These are phyloP conservation scores for Stenogyne calaminthoides DNA, from an alignment of 305 asterid species.

Conservation along the genomic window DNA sequence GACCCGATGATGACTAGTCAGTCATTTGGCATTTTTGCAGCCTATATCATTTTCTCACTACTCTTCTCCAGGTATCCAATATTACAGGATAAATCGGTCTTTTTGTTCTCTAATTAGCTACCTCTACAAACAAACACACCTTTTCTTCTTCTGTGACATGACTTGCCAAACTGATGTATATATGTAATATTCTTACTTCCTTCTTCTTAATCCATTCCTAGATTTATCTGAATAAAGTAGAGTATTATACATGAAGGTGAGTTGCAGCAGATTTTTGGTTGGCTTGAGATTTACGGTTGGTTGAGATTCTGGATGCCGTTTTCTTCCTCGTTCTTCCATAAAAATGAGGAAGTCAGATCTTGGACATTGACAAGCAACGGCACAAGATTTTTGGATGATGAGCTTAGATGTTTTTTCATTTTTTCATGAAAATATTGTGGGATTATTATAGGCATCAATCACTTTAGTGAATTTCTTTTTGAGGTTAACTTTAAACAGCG, in stretches of 20 bases:
- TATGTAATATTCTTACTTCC: slow-evolving; percentile 38
- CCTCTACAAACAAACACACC: slow-evolving; percentile 35
- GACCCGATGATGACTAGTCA: slow-evolving; percentile 15
- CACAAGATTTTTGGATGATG: not conserved
- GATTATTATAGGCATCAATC: not conserved
- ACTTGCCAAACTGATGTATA: slow-evolving; percentile 41
- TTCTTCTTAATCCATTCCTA: slow-evolving; percentile 27
- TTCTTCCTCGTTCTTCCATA: not conserved
- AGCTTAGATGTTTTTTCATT: not conserved
- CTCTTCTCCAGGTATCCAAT: slow-evolving; percentile 44
- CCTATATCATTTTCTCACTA: slow-evolving; percentile 32
- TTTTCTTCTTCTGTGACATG: not conserved
- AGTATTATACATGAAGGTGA: slow-evolving; percentile 20
- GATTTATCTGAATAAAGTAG: slow-evolving; percentile 16
- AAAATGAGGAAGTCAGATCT: not conserved
- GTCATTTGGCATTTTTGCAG: slow-evolving; percentile 43
- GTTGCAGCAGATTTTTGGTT: slow-evolving; percentile 7
- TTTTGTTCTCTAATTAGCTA: slow-evolving; percentile 45
- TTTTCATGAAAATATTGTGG: not conserved
- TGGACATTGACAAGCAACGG: slow-evolving; percentile 3
- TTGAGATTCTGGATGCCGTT: not conserved
- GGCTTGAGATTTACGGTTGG: slow-evolving; percentile 8
- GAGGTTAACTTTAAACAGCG: not conserved
- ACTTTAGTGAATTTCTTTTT: not conserved
- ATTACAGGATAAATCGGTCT: slow-evolving; percentile 46